These are phyloP conservation scores for Tolypocladium sp. DNA, from an alignment of 2,329 filamentous ascomycete genomes.

Conservation along the genomic window DNA sequence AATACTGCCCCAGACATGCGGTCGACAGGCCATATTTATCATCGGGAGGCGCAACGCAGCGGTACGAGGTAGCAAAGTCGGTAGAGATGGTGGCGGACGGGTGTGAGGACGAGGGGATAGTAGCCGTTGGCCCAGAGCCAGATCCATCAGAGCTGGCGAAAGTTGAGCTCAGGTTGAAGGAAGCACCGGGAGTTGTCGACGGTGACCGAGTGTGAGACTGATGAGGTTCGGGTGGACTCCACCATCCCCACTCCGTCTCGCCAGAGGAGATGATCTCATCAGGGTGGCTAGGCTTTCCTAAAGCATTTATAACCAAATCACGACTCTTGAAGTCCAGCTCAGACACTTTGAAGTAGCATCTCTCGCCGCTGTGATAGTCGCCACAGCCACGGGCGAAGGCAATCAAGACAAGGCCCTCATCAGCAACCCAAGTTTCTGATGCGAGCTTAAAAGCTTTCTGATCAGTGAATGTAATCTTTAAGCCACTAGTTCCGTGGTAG, in stretches of 20 bases:
- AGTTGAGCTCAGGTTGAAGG: background rate
- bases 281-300: constrained; percentile 10
- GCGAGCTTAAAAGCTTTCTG: constrained; percentile 13
- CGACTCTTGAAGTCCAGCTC: constrained; percentile 7
- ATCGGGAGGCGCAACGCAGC: constrained; percentile 9
- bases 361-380: constrained; percentile 13
- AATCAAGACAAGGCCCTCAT: constrained; percentile 15
- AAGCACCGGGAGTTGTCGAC: background rate
- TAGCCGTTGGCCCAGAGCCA: background rate
- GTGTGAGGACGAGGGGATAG: background rate
- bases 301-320: constrained; percentile 8
- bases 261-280: constrained; percentile 11
- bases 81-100: background rate
- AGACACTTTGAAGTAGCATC: constrained; percentile 19
- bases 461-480: constrained; percentile 9
- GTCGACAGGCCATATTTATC: constrained; percentile 13
- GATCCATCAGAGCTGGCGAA: background rate
- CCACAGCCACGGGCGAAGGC: constrained; percentile 15
- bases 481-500: constrained; percentile 1
- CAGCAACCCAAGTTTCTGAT: constrained; percentile 9
- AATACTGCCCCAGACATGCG: constrained; percentile 15
- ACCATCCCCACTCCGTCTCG: constrained; percentile 16
- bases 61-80: background rate
- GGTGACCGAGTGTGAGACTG: background rate
- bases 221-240: constrained; percentile 5